Evolutionary conservation across 2,329 filamentous ascomycete species (phyloP).

Genomic region (Neofusicoccum parvum): DNA sequence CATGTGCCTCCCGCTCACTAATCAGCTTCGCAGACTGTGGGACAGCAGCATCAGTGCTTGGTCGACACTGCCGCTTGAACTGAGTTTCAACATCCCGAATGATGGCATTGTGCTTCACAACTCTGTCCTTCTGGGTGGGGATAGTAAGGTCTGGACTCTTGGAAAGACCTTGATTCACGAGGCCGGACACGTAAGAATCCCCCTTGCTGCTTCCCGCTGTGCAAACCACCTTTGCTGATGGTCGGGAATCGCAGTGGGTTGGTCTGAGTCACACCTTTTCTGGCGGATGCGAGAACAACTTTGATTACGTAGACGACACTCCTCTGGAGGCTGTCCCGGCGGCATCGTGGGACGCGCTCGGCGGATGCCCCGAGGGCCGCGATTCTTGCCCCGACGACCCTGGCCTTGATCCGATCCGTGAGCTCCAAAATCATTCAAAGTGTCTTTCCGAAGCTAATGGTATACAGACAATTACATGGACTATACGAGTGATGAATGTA

Average conservation of each 20-base stretch:
- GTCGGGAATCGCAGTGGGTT: constrained; percentile 39
- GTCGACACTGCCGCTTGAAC: constrained; percentile 5
- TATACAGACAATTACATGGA: constrained; percentile 40
- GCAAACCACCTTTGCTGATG: neutral
- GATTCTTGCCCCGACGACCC: constrained; percentile 34
- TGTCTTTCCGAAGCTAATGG: too few species aligned
- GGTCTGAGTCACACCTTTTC: constrained; percentile 54
- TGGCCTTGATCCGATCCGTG: constrained; percentile 36
- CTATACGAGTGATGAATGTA: constrained; percentile 26
- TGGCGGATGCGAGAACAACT: constrained; percentile 37
- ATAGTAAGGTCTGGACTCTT: constrained; percentile 36
- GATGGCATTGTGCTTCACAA: constrained; percentile 46
- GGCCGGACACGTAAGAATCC: constrained; percentile 41
- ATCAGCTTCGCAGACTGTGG: neutral
- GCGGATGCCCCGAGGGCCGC: neutral
- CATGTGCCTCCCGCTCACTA: neutral
- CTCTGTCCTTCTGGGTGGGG: constrained; percentile 43
- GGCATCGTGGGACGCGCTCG: neutral
- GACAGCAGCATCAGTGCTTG: constrained; percentile 34
- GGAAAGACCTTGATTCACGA: constrained; percentile 49
- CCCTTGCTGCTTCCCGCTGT: too few species aligned
- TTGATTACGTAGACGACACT: constrained; percentile 46
- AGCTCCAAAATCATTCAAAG: neutral
- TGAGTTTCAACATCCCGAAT: constrained; percentile 32
- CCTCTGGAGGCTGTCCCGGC: constrained; percentile 37